Percentiles rank a stretch among this genome's conserved stretches.
These are phyloP conservation scores for Penicillium sp. DNA, from an alignment of 2,329 filamentous ascomycete species.

Conservation along the genomic window DNA sequence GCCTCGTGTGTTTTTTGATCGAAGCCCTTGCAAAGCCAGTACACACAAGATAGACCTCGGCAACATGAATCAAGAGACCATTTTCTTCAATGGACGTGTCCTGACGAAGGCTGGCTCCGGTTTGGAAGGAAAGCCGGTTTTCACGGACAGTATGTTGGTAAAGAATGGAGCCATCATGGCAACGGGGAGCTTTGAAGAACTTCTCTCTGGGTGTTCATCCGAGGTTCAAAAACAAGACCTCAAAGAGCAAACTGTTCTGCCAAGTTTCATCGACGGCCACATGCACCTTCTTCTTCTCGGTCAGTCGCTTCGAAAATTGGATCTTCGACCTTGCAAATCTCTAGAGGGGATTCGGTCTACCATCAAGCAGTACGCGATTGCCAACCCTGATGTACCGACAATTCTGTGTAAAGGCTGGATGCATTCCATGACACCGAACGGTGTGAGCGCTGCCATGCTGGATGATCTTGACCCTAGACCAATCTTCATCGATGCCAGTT, in stretches of 20 bases:
- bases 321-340: conserved; percentile 43
- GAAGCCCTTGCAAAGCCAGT: not conserved
- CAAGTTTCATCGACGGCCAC: conserved; percentile 50
- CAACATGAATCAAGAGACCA: not conserved
- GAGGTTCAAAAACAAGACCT: not conserved
- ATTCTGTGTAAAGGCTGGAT: conserved; percentile 53
- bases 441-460: conserved; percentile 45
- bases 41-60: not conserved
- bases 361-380: conserved; percentile 41
- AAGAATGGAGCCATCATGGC: not conserved
- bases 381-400: conserved; percentile 40
- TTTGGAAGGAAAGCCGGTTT: not conserved
- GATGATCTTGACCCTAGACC: conserved; percentile 52
- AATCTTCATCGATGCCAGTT: conserved; percentile 52
- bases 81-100: conserved; percentile 7
- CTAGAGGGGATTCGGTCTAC: conserved; percentile 46
- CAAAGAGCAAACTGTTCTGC: conserved; percentile 32
- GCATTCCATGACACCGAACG: conserved; percentile 47
- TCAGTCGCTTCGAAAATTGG: conserved; percentile 47
- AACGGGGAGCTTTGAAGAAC: not conserved
- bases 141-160: conserved; percentile 5
- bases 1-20: not conserved
- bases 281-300: conserved; percentile 49
- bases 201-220: not conserved
- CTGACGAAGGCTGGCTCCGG: conserved; percentile 1